phyloP scores from a whole-genome alignment of 306 rosid genomes.

The Datisca glomerata region DNA sequence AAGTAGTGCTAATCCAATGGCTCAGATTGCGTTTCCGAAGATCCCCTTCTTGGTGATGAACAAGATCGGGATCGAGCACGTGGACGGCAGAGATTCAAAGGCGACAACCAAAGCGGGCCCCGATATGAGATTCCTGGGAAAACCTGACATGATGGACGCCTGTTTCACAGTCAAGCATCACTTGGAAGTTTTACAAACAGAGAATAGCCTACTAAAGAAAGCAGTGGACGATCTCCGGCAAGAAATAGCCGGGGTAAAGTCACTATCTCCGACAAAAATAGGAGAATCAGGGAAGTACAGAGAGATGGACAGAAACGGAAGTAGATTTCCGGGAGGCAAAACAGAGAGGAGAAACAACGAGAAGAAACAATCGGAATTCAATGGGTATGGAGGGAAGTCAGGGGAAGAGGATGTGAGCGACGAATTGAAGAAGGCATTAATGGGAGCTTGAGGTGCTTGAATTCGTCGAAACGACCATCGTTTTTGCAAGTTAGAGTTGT shows the following conservation, averaged over 20 bases:
- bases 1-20: conserved; percentile 12
- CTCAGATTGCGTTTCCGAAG: conserved; percentile 35
- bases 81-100: conserved; percentile 33
- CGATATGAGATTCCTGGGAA: conserved; percentile 8
- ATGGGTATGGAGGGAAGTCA: conserved; percentile 16
- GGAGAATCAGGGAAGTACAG: conserved; percentile 21
- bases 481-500: background rate
- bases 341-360: conserved; percentile 28
- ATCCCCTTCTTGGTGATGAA: conserved; percentile 78
- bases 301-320: conserved; percentile 23
- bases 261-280: background rate
- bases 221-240: conserved; percentile 76
- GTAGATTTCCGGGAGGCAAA: conserved; percentile 11
- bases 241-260: conserved; percentile 24
- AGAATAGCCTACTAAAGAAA: conserved; percentile 55
- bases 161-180: conserved; percentile 51
- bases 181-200: conserved; percentile 46
- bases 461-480: conserved; percentile 4
- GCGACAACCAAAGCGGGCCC: background rate
- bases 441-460: conserved; percentile 17
- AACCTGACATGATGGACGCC: conserved; percentile 45
- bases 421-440: conserved; percentile 43
- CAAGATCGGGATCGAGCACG: conserved; percentile 80
- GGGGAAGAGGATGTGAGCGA: conserved; percentile 27
- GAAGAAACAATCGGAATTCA: conserved; percentile 30